These are phyloP conservation scores for Aspergillus sclerotiicarbonarius DNA, from an alignment of 495 filamentous ascomycete genomes.

Conservation along the genomic window DNA sequence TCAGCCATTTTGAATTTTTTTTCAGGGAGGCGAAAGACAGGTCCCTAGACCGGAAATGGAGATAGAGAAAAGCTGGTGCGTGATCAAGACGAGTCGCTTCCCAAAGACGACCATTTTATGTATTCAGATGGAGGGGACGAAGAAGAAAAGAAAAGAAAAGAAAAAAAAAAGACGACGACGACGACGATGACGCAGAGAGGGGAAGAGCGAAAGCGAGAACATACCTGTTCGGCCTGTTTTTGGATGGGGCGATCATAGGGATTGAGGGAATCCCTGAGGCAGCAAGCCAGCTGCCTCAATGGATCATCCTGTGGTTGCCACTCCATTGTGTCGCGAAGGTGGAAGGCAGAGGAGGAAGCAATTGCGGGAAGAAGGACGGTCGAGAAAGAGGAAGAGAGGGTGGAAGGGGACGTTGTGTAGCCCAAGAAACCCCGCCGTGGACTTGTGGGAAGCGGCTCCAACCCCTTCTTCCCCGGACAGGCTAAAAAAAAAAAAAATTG, in stretches of 20 bases:
- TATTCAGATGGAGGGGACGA: background rate
- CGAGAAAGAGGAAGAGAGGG: conserved; percentile 11
- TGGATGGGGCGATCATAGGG: conserved; percentile 72
- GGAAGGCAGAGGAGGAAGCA: background rate
- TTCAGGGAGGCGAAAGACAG: conserved; percentile 9
- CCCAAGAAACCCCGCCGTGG: conserved; percentile 18
- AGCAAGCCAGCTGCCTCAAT: conserved; percentile 82
- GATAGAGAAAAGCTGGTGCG: background rate
- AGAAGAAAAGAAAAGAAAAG: background rate
- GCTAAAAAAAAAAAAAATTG: background rate
- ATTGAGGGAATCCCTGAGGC: conserved; percentile 88
- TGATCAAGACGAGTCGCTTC: background rate
- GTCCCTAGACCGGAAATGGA: background rate
- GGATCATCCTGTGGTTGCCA: conserved; percentile 91
- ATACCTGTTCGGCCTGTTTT: conserved; percentile 68
- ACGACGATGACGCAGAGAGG: background rate
- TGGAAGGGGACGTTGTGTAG: conserved; percentile 14
- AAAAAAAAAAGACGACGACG: too few relatives aligned
- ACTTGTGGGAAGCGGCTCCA: conserved; percentile 17
- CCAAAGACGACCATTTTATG: background rate
- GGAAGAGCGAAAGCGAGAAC: conserved; percentile 19
- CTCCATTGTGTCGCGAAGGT: conserved; percentile 57
- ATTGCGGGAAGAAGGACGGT: conserved; percentile 1
- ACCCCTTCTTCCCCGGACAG: conserved; percentile 9
- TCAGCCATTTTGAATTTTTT: conserved; percentile 22